A percentile compares a stretch with the other conserved stretches of the same genome.
Evolutionary conservation across 768 basidiomycete species (phyloP).

Genomic region (Solioccasus polychromus): DNA sequence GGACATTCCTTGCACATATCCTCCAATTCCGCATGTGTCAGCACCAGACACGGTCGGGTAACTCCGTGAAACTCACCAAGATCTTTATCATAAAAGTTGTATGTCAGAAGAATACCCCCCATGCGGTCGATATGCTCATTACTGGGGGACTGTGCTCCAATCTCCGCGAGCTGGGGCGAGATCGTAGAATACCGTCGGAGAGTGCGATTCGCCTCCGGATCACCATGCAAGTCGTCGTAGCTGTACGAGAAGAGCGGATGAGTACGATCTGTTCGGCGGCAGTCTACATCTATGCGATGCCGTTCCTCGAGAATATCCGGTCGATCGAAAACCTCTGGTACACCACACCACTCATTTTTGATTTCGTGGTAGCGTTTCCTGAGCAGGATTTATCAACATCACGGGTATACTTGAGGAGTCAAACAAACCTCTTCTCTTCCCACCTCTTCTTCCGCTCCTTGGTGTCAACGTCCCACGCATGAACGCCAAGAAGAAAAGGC

Average conservation of each 20-base stretch:
- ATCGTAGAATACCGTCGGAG: slow-evolving; percentile 64
- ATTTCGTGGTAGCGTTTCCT: slow-evolving; percentile 69
- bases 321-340: slow-evolving; percentile 77
- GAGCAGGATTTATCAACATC: slow-evolving; percentile 11
- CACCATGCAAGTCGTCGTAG: slow-evolving; percentile 33
- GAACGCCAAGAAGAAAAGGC: slow-evolving; percentile 87
- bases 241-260: slow-evolving; percentile 79
- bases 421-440: slow-evolving; percentile 58
- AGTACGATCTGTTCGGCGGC: slow-evolving; percentile 91
- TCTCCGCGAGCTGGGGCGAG: slow-evolving; percentile 67
- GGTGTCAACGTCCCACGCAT: slow-evolving; percentile 72
- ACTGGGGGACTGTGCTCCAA: slow-evolving; percentile 83
- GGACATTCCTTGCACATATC: slow-evolving; percentile 99
- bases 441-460: slow-evolving; percentile 59
- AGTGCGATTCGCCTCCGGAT: slow-evolving; percentile 53
- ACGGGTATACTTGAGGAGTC: not conserved
- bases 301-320: slow-evolving; percentile 83
- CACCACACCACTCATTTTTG: slow-evolving; percentile 81
- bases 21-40: slow-evolving; percentile 37
- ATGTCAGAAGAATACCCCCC: slow-evolving; percentile 82
- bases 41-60: not conserved
- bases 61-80: slow-evolving; percentile 53
- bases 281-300: slow-evolving; percentile 96
- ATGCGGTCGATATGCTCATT: slow-evolving; percentile 93
- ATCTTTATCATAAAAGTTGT: slow-evolving; percentile 86